These are phyloP conservation scores for Mycena capillaripes DNA, from an alignment of 768 basidiomycete genomes.

Conservation along the genomic window DNA sequence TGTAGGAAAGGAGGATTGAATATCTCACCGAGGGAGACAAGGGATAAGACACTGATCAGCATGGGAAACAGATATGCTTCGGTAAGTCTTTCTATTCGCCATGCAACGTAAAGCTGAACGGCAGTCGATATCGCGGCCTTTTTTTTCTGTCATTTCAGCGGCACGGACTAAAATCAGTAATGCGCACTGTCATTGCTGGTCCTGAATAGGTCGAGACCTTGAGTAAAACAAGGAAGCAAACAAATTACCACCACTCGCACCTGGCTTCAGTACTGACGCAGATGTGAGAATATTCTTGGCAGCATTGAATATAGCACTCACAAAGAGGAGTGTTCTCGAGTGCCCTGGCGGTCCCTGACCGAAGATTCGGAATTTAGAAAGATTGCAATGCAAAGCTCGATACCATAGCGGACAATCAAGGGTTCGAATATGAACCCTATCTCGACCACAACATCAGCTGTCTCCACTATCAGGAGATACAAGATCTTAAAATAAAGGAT, in stretches of 20 bases:
- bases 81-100: slow-evolving; percentile 26
- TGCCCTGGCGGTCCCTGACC: slow-evolving; percentile 1
- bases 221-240: not conserved
- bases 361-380: not conserved
- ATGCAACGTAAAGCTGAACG: slow-evolving; percentile 35
- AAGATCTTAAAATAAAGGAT: slow-evolving; percentile 12
- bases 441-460: slow-evolving; percentile 28
- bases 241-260: slow-evolving; percentile 4
- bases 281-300: not conserved
- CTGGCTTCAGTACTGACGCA: slow-evolving; percentile 20
- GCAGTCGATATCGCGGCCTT: slow-evolving; percentile 34
- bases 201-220: not conserved
- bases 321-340: slow-evolving; percentile 15
- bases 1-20: not conserved
- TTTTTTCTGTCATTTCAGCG: not conserved
- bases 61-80: not conserved
- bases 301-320: slow-evolving; percentile 12
- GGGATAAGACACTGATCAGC: slow-evolving; percentile 10
- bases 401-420: slow-evolving; percentile 30
- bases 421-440: slow-evolving; percentile 34
- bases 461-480: slow-evolving; percentile 34
- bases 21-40: slow-evolving; percentile 25
- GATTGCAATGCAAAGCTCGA: not conserved
- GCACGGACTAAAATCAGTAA: not conserved
- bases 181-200: slow-evolving; percentile 16